Conservation (phyloP, 148 eudicot species). For the Rhododendron simsii region DNA sequence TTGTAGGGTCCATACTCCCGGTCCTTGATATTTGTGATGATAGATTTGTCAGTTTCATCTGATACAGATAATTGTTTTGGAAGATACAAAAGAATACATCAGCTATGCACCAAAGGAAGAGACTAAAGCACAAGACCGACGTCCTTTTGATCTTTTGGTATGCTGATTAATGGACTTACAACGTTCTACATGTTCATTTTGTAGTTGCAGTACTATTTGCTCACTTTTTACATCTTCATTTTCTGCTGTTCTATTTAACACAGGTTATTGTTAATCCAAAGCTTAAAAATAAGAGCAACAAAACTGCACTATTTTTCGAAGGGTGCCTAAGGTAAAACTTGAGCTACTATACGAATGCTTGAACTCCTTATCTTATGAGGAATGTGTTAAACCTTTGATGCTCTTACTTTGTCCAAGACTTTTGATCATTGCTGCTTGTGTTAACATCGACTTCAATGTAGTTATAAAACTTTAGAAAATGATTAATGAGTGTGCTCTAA, state of each 20-base stretch:
- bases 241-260: constrained; percentile 16
- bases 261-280: constrained; percentile 90
- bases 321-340: constrained; percentile 79
- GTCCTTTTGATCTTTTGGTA: constrained; percentile 94
- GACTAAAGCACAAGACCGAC: constrained; percentile 58
- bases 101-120: constrained; percentile 77
- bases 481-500: too few relatives aligned
- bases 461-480: not conserved
- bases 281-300: constrained; percentile 61
- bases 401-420: not conserved
- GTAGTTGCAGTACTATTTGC: not conserved
- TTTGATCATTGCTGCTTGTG: not conserved
- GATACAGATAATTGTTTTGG: constrained; percentile 79
- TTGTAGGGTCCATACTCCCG: too few relatives aligned
- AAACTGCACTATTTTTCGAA: constrained; percentile 81
- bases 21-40: not conserved
- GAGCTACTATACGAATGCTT: not conserved
- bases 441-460: not conserved
- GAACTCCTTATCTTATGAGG: not conserved
- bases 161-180: constrained; percentile 6
- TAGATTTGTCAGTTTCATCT: not conserved
- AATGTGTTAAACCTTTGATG: not conserved
- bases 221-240: not conserved
- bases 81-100: constrained; percentile 79
- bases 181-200: not conserved